A percentile compares a stretch with the other conserved stretches of the same genome.
Conservation (phyloP, 805 yeast species). For the Yarrowia bubula region DNA sequence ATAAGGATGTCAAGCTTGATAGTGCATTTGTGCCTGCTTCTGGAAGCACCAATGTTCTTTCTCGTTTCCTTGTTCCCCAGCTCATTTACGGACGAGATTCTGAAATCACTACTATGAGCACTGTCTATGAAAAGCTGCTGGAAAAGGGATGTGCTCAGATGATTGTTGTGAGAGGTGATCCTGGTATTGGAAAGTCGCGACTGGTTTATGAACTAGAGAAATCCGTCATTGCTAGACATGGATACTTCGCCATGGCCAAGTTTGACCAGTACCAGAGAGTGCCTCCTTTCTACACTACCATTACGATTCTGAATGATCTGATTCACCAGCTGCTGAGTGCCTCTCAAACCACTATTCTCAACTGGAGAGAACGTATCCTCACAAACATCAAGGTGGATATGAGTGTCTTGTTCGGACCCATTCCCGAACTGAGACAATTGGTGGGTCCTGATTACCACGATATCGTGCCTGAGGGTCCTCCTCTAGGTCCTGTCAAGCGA, state of each 20-base stretch:
- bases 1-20: slow-evolving; percentile 28
- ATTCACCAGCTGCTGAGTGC: slow-evolving; percentile 46
- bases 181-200: slow-evolving; percentile 50
- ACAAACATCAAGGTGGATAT: slow-evolving; percentile 45
- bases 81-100: slow-evolving; percentile 38
- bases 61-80: slow-evolving; percentile 36
- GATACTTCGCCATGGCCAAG: slow-evolving; percentile 38
- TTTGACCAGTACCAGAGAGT: slow-evolving; percentile 37
- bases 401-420: slow-evolving; percentile 42
- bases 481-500: slow-evolving; percentile 36
- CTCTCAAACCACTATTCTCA: slow-evolving; percentile 40
- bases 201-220: slow-evolving; percentile 44
- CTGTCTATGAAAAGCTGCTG: slow-evolving; percentile 31
- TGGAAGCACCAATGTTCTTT: slow-evolving; percentile 16
- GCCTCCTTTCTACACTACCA: slow-evolving; percentile 42
- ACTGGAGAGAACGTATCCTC: slow-evolving; percentile 46
- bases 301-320: slow-evolving; percentile 43
- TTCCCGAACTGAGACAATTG: slow-evolving; percentile 48
- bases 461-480: slow-evolving; percentile 34
- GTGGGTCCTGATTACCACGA: slow-evolving; percentile 45
- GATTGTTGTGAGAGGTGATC: slow-evolving; percentile 43
- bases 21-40: slow-evolving; percentile 29
- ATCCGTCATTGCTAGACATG: slow-evolving; percentile 39
- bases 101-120: slow-evolving; percentile 34
- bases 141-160: slow-evolving; percentile 34